Base-by-base conservation (phyloP, 495 filamentous ascomycete genomes). In the Podospora australis region DNA sequence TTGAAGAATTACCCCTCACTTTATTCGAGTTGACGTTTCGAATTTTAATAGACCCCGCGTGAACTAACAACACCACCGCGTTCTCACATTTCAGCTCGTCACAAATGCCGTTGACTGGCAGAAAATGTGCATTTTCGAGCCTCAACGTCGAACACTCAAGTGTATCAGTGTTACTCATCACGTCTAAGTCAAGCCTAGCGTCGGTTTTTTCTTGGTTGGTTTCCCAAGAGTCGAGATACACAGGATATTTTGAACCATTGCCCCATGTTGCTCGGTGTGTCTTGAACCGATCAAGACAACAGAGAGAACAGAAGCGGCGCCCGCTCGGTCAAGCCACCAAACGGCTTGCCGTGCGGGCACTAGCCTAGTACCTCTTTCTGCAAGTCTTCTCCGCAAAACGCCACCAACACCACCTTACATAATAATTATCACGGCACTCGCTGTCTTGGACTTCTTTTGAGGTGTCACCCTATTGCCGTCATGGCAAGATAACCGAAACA, bases 321-420 rank as follows among this genome's bases (percentile, higher is more conserved):
- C n/a, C 32, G 24, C 49, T 29, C 46, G 22, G 42, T 45, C 42
- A 43, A 49, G 54, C 54, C 50, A 46, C 50, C 45, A 49, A 52
- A 42, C 46, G 23, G 48, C 50, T 43, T 30, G 29, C 43, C n/a
- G n/a, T n/a, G n/a, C n/a, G n/a, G n/a, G n/a, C n/a, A n/a, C n/a
- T n/a, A n/a, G n/a, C n/a, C n/a, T n/a, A n/a, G n/a, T n/a, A 36
- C 32, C n/a, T 16, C 32, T 36, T 17, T 29, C 26, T 29, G 26
- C 3, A 36, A 36, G n/a, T 17, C 10, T 36, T 13, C 32, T 16
- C 32, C 32, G 19, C 32, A 36, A 36, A 36, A 36, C 32, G 19
- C 14, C 32, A 36, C 5, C n/a, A 13, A 36, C 32, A 8, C 32
- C 32, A 36, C 32, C n/a, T n/a, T n/a, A n/a, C n/a, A n/a, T n/a